Evolutionary conservation across 73 alveolate genomes (phyloP), one percentile per base, ranked within the genome.

Genomic region (Diophrys sp.): DNA sequence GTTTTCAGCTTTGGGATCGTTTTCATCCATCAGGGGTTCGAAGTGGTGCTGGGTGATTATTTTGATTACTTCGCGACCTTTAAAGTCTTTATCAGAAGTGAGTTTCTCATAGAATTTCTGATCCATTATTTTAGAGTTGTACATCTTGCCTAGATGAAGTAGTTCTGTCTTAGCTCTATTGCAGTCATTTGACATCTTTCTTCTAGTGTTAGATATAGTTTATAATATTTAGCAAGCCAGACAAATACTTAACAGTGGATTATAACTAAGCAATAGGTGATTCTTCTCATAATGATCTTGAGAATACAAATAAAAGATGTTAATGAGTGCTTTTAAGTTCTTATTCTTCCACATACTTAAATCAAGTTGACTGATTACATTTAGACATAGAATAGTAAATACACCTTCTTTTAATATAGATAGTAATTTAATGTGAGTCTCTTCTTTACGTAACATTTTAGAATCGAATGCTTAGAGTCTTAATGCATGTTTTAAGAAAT

Each of bases 1-100:
- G 69, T 78, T 85, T 68, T 85, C 93, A 0, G 93, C 93, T 34
- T 85, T 85, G 2, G 93, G 93, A 71, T 85, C 93, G 11, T 70
- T 79, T 31, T 85, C 93, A 34, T 79, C 93, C 88, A 85, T 79
- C 67, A 85, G 54, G 11, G 81, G 55, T 33, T 85, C 93, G 55
- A 85, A 85, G 25, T 79, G 79, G 44, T 85, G 53, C 54, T 56
- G 68, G 8, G 84, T 18, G 2, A 85, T 85, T 0, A 79, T 85
- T 62, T 85, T 85, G 0, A 78, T 14, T 0, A 73, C 76, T 0
- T 83, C 62, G 44, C 93, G 11, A 2, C 78, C 88, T 30, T 28
- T 27, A 29, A 85, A 67, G 62, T 85, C 93, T 31, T 14, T 29
- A 33, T 78, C 88, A 24, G 26, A 14, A 25, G 79, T 56, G 0